These are phyloP conservation scores for Rhodotorula sp. DNA, from an alignment of 1,284 basidiomycete species.

Conservation along the genomic window DNA sequence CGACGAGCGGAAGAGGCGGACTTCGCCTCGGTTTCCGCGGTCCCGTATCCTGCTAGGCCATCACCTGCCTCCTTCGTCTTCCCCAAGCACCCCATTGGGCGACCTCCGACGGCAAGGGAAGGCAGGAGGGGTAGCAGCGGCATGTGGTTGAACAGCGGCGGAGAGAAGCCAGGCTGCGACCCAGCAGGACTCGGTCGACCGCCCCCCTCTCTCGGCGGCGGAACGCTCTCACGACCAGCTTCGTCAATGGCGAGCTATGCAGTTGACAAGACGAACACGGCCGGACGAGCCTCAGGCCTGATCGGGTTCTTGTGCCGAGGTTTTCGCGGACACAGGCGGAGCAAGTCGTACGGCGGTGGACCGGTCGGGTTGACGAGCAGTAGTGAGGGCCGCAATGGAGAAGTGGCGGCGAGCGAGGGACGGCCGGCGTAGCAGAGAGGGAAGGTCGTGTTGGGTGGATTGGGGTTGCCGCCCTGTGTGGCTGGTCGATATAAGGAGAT, in stretches of 20 bases:
- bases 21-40: not conserved
- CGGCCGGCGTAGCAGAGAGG: constrained; percentile 8
- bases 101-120: not conserved
- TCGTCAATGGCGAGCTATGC: too few relatives aligned
- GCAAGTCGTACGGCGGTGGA: not conserved
- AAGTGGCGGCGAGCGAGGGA: not conserved
- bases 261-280: too few relatives aligned
- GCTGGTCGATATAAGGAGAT: not conserved
- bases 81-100: too few relatives aligned
- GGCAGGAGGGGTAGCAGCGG: too few relatives aligned
- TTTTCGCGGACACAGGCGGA: not conserved
- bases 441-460: not conserved
- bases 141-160: too few relatives aligned
- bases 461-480: not conserved
- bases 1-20: too few relatives aligned
- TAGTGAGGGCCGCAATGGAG: not conserved
- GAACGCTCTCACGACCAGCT: too few relatives aligned
- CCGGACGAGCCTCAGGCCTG: too few relatives aligned
- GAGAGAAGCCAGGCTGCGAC: too few relatives aligned
- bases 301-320: too few relatives aligned
- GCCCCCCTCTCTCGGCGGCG: too few relatives aligned
- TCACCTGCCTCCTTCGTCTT: not conserved
- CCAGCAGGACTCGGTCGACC: too few relatives aligned
- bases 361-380: not conserved
- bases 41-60: not conserved